These are phyloP conservation scores for Physcomitrellopsis africana DNA, from an alignment of 225 moss, liverwort and hornwort species.

Conservation along the genomic window DNA sequence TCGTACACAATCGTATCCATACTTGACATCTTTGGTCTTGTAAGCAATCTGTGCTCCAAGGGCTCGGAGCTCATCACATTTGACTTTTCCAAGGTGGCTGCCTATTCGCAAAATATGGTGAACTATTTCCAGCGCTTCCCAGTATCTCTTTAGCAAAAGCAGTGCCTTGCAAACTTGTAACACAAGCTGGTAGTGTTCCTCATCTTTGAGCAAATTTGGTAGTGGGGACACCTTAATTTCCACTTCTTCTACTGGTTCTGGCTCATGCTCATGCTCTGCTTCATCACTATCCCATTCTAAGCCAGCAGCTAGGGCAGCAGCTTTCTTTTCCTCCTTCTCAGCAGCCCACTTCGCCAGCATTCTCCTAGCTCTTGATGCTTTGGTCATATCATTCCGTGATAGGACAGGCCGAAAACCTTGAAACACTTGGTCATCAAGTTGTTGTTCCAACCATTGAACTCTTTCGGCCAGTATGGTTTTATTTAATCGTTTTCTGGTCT, in stretches of 20 bases:
- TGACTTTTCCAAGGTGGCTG: conserved; percentile 70
- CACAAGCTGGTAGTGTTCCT: conserved; percentile 87
- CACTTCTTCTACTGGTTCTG: conserved; percentile 55
- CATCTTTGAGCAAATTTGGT: conserved; percentile 91
- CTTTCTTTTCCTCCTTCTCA: conserved; percentile 93
- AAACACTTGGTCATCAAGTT: conserved; percentile 90
- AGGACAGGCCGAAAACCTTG: conserved; percentile 91
- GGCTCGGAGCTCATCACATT: conserved; percentile 92
- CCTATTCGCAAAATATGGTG: conserved; percentile 78
- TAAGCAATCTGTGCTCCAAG: conserved; percentile 94
- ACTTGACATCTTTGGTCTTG: conserved; percentile 88
- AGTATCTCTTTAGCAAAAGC: conserved; percentile 71
- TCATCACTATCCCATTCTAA: conserved; percentile 89
- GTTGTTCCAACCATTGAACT: conserved; percentile 91
- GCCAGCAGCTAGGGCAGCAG: conserved; percentile 87
- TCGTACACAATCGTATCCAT: conserved; percentile 92
- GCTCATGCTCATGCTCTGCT: conserved; percentile 68
- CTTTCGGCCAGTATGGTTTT: conserved; percentile 82
- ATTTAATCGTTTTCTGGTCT: conserved; percentile 66
- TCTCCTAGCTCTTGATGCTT: conserved; percentile 87
- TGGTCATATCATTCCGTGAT: conserved; percentile 86
- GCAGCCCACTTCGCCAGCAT: conserved; percentile 84
- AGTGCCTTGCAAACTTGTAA: conserved; percentile 84
- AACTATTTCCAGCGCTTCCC: conserved; percentile 93
- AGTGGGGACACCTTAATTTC: conserved; percentile 71